These are phyloP conservation scores for Fibroporia radiculosa DNA, from an alignment of 768 basidiomycete species.

Conservation along the genomic window DNA sequence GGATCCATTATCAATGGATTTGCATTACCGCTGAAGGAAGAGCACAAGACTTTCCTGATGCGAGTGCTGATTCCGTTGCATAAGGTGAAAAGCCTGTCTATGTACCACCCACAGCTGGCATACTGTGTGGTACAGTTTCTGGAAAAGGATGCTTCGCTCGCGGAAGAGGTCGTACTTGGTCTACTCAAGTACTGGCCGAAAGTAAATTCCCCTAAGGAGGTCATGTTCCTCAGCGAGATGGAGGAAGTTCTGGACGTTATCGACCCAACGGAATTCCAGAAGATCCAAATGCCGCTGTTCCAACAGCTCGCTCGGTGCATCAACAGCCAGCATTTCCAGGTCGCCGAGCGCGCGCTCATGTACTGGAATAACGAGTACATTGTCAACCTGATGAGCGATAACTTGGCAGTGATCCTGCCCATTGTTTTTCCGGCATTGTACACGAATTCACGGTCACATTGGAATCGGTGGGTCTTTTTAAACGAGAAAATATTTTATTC, in stretches of 20 bases:
- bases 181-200: slow-evolving; percentile 99
- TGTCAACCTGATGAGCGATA: slow-evolving; percentile 98
- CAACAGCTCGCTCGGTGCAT: slow-evolving; percentile 93
- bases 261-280: slow-evolving; percentile 92
- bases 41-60: slow-evolving; percentile 96
- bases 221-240: slow-evolving; percentile 99
- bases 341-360: slow-evolving; percentile 91
- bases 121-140: slow-evolving; percentile 99
- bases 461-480: slow-evolving; percentile 79
- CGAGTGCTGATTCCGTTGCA: slow-evolving; percentile 92
- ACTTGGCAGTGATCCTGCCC: slow-evolving; percentile 79
- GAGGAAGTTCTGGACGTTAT: slow-evolving; percentile 99
- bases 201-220: slow-evolving; percentile 98
- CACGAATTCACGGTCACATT: slow-evolving; percentile 93
- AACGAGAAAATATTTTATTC: slow-evolving; percentile 2
- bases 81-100: slow-evolving; percentile 95
- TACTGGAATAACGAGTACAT: slow-evolving; percentile 99
- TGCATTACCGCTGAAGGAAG: slow-evolving; percentile 94
- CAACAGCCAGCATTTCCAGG: slow-evolving; percentile 99
- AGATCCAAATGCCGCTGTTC: slow-evolving; percentile 90
- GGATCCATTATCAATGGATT: slow-evolving; percentile 99
- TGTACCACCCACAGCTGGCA: slow-evolving; percentile 98
- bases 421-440: slow-evolving; percentile 97
- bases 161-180: slow-evolving; percentile 94
- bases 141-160: slow-evolving; percentile 88